A percentile compares a stretch with the other conserved stretches of the same genome.
Conservation (phyloP, 768 basidiomycete genomes). For the Leccinum incarnatum region DNA sequence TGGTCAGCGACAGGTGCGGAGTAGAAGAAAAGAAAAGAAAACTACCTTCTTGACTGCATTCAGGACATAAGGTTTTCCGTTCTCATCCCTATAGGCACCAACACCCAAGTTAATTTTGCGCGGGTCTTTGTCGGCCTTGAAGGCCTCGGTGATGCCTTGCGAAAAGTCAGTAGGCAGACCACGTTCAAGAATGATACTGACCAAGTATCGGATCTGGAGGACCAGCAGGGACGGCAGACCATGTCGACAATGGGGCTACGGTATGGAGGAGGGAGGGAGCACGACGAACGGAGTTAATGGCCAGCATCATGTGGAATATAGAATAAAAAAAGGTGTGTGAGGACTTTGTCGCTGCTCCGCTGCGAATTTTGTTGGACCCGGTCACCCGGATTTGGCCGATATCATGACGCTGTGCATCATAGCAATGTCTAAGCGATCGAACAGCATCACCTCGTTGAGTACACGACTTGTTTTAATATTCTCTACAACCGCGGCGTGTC, state of each 20-base stretch:
- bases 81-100: conserved; percentile 91
- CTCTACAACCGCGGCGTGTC: too few species aligned
- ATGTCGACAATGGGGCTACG: conserved; percentile 58
- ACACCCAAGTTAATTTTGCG: conserved; percentile 98
- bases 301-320: conserved; percentile 33
- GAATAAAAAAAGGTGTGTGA: background rate
- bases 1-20: background rate
- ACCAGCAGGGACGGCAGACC: conserved; percentile 81
- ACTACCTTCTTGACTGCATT: conserved; percentile 81
- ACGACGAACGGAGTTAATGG: conserved; percentile 49
- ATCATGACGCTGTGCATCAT: background rate
- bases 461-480: too few species aligned
- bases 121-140: conserved; percentile 90
- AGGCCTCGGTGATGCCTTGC: conserved; percentile 89
- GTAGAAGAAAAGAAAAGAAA: background rate
- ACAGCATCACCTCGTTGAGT: too few species aligned
- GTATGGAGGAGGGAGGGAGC: conserved; percentile 39
- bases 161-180: conserved; percentile 7
- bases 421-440: background rate
- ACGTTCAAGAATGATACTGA: conserved; percentile 32
- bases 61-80: conserved; percentile 94
- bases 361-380: background rate
- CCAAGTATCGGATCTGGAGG: conserved; percentile 94
- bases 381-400: conserved; percentile 19
- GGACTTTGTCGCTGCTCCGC: background rate